Conservation (phyloP, 2,329 filamentous ascomycete genomes). For the Chrysosporium keratinophilum region DNA sequence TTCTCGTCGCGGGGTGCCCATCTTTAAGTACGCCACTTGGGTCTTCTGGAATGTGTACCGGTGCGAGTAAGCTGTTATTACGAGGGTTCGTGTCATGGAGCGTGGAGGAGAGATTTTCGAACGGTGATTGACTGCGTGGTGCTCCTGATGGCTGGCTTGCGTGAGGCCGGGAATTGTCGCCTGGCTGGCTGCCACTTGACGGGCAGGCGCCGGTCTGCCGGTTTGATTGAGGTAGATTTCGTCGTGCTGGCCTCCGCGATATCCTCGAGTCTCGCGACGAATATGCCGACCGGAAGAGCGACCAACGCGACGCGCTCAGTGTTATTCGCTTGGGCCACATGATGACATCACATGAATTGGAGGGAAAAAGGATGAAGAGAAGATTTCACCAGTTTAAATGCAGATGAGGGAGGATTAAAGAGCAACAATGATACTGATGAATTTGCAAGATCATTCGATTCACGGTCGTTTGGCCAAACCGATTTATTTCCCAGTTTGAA, state of each 20-base stretch:
- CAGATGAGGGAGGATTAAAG: no score
- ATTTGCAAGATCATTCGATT: no score
- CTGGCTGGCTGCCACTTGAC: neutral
- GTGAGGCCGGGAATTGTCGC: neutral
- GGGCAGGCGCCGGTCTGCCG: neutral
- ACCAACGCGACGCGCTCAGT: conserved; percentile 17
- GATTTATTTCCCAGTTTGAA: no score
- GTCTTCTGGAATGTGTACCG: conserved; percentile 53
- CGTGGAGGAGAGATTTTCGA: conserved; percentile 20
- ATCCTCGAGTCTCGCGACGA: conserved; percentile 22
- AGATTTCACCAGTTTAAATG: neutral
- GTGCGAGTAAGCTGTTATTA: conserved; percentile 45
- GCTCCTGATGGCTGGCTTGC: neutral
- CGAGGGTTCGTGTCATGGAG: conserved; percentile 38
- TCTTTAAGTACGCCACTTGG: conserved; percentile 49
- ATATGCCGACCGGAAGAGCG: conserved; percentile 14
- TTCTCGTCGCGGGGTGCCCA: conserved; percentile 47
- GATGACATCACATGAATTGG: neutral
- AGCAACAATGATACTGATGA: no score
- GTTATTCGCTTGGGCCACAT: conserved; percentile 28
- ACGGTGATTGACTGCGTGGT: neutral
- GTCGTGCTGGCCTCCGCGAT: conserved; percentile 22
- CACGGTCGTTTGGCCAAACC: no score
- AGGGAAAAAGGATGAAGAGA: no score
- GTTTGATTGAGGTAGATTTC: conserved; percentile 13